phyloP scores from a whole-genome alignment of 164 flowering plant species.

The Akebia trifoliata region DNA sequence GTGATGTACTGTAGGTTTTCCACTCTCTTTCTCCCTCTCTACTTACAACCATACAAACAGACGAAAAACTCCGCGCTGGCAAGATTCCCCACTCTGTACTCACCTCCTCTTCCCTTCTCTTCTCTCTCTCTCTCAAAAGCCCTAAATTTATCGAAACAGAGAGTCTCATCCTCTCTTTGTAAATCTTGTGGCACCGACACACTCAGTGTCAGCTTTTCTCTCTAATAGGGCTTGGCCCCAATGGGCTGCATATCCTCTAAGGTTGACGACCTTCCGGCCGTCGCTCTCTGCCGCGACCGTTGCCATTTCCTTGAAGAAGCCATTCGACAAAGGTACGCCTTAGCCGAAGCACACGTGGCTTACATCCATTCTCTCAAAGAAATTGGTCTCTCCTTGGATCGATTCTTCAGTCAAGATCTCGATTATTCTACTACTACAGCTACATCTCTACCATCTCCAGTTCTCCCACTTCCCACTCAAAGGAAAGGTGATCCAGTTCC shows the following conservation, averaged over 20 bases:
- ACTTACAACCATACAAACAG: constrained; percentile 13
- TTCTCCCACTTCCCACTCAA: constrained; percentile 26
- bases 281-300: constrained; percentile 66
- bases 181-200: too few species aligned
- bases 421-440: constrained; percentile 1
- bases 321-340: constrained; percentile 42
- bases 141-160: neutral
- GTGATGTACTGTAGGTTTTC: neutral
- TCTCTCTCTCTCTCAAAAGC: constrained; percentile 7
- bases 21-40: neutral
- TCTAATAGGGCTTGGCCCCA: neutral
- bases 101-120: constrained; percentile 8
- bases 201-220: too few species aligned
- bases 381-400: constrained; percentile 41
- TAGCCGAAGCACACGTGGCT: constrained; percentile 58
- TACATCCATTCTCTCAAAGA: constrained; percentile 47
- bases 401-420: constrained; percentile 30
- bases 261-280: constrained; percentile 75
- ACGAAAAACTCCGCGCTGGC: constrained; percentile 24
- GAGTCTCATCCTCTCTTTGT: too few species aligned
- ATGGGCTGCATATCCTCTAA: constrained; percentile 79
- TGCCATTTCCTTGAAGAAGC: constrained; percentile 51
- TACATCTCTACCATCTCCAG: constrained; percentile 12
- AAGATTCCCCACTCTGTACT: constrained; percentile 17
- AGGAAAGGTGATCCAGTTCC: constrained; percentile 11